Percentiles rank a stretch among this genome's conserved stretches.
Evolutionary conservation across 2,329 filamentous ascomycete species (phyloP).

Genomic region (Byssoonygena ceratinophila): DNA sequence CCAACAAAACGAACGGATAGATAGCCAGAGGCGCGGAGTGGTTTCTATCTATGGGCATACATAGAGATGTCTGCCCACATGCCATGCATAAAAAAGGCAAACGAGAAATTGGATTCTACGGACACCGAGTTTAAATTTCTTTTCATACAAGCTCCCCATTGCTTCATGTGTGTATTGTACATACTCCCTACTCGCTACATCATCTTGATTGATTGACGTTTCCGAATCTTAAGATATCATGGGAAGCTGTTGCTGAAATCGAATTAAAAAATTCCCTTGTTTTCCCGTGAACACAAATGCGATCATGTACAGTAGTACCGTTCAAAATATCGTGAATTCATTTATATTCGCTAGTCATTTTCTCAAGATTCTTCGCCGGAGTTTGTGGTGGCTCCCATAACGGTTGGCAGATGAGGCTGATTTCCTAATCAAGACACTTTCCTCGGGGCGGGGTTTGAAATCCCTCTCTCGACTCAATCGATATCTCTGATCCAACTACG

Average conservation of each 20-base stretch:
- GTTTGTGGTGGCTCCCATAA: too few relatives aligned
- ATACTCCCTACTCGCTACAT: conserved; percentile 3
- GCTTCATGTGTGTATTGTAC: conserved; percentile 10
- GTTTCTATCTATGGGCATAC: neutral
- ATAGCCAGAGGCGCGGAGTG: conserved; percentile 25
- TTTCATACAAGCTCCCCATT: neutral
- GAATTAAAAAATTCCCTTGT: neutral
- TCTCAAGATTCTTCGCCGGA: too few relatives aligned
- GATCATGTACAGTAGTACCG: neutral
- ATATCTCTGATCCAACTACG: neutral
- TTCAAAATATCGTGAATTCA: too few relatives aligned
- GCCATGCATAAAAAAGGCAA: neutral
- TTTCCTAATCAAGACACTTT: conserved; percentile 4
- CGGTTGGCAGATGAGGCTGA: conserved; percentile 1
- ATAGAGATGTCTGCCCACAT: neutral
- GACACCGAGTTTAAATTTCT: neutral
- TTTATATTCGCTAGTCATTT: too few relatives aligned
- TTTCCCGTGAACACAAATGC: neutral
- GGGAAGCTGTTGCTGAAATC: neutral
- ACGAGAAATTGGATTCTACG: neutral
- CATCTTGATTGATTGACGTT: conserved; percentile 1
- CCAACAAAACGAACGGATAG: conserved; percentile 62
- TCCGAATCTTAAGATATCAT: neutral
- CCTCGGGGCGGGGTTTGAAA: conserved; percentile 1
- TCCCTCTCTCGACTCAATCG: neutral